Conservation (phyloP, 805 yeast genomes). For the Yarrowia bubula region DNA sequence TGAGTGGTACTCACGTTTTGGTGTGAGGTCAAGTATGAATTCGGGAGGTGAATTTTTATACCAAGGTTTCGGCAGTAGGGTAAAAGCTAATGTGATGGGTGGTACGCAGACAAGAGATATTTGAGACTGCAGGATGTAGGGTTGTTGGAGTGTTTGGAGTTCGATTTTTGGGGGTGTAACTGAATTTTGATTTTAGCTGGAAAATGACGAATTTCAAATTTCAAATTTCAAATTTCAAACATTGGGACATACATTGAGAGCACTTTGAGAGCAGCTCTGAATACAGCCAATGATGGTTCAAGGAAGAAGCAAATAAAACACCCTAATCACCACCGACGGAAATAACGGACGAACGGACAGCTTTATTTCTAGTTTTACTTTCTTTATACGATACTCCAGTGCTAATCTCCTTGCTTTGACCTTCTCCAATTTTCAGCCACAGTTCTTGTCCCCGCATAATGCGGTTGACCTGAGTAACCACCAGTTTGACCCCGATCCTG, state of each 20-base stretch:
- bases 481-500: constrained; percentile 24
- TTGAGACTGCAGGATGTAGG: not conserved
- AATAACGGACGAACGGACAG: too few species aligned
- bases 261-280: too few species aligned
- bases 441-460: not conserved
- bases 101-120: not conserved
- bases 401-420: not conserved
- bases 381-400: too few species aligned
- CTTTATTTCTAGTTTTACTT: too few species aligned
- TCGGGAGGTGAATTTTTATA: not conserved
- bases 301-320: too few species aligned
- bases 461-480: constrained; percentile 3
- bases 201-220: too few species aligned
- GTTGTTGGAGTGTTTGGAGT: not conserved
- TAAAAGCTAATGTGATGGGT: not conserved
- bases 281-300: too few species aligned
- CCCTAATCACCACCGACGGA: not conserved
- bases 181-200: too few species aligned
- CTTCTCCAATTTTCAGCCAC: not conserved
- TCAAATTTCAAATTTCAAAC: too few species aligned
- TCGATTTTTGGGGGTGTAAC: not conserved
- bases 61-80: not conserved
- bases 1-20: constrained; percentile 13
- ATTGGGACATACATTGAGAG: too few species aligned
- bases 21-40: not conserved